phyloP scores from a whole-genome alignment of 495 filamentous ascomycete species.

The Cudoniella acicularis region DNA sequence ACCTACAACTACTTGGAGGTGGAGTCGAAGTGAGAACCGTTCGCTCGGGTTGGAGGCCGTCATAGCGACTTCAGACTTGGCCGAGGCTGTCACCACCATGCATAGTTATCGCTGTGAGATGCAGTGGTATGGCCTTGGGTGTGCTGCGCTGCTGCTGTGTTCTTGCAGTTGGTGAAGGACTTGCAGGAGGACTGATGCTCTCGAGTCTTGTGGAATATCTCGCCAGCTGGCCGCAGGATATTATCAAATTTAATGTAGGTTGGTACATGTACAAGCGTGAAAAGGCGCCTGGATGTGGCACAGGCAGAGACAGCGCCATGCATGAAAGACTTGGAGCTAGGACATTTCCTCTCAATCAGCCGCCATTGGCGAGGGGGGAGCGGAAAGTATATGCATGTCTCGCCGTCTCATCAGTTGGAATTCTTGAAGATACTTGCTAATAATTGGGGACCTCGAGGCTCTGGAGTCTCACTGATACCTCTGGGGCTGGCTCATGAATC shows the following conservation, averaged over 20 bases:
- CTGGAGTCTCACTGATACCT: background rate
- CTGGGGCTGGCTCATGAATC: no score
- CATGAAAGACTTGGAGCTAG: background rate
- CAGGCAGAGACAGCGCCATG: background rate
- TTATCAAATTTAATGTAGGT: background rate
- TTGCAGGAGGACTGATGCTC: background rate
- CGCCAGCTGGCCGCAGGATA: background rate
- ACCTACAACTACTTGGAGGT: background rate
- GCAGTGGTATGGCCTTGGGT: no score
- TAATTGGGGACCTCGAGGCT: background rate
- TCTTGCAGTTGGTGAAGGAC: background rate
- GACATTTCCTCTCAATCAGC: no score
- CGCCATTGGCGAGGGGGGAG: background rate
- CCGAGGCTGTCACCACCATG: background rate
- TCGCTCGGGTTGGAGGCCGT: background rate
- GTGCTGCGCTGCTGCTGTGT: background rate
- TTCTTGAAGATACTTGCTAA: background rate
- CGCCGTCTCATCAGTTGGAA: background rate
- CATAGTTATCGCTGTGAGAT: background rate
- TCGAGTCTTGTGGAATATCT: no score
- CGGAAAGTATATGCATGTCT: background rate
- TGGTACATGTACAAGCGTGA: no score
- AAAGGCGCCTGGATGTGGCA: background rate
- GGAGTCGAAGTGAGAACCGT: background rate
- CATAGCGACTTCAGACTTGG: background rate